phyloP scores from a whole-genome alignment of 345 rosid species.

The Populus ilicifolia region DNA sequence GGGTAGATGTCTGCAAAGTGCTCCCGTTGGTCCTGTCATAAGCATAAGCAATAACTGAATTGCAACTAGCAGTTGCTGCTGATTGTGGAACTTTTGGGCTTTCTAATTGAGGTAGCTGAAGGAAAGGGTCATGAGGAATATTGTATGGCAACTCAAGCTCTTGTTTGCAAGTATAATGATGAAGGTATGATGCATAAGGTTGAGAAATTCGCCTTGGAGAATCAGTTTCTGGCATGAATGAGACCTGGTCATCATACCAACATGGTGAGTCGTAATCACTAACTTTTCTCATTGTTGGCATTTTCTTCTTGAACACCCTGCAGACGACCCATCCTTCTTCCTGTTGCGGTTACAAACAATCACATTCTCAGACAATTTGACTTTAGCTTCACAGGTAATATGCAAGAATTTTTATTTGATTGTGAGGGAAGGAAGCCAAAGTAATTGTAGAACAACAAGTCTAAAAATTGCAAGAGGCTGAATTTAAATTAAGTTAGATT shows the following conservation, averaged over 20 bases:
- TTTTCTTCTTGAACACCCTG: slow-evolving; percentile 86
- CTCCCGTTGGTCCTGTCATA: slow-evolving; percentile 44
- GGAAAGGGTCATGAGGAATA: slow-evolving; percentile 51
- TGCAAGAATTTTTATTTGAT: background rate
- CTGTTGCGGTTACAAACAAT: slow-evolving; percentile 12
- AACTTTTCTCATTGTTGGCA: slow-evolving; percentile 55
- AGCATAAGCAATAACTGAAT: slow-evolving; percentile 40
- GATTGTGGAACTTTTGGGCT: slow-evolving; percentile 65
- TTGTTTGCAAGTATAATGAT: slow-evolving; percentile 72
- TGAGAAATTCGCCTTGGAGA: slow-evolving; percentile 56
- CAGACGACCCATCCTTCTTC: slow-evolving; percentile 98
- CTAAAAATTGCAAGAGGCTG: background rate
- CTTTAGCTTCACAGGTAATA: background rate
- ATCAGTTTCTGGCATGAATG: slow-evolving; percentile 64
- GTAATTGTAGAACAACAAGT: background rate
- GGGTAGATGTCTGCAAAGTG: slow-evolving; percentile 54
- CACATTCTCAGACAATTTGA: background rate
- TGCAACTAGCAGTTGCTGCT: slow-evolving; percentile 42
- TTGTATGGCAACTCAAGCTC: slow-evolving; percentile 62
- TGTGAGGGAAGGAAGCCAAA: background rate
- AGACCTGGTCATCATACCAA: slow-evolving; percentile 83
- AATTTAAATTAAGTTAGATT: background rate
- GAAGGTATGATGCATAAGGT: slow-evolving; percentile 41
- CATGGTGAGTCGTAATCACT: slow-evolving; percentile 57
- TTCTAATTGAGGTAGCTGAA: slow-evolving; percentile 77